Evolutionary conservation across 495 filamentous ascomycete species (phyloP), one percentile per base, ranked within the genome.

Genomic region (Daldinia concentrica): DNA sequence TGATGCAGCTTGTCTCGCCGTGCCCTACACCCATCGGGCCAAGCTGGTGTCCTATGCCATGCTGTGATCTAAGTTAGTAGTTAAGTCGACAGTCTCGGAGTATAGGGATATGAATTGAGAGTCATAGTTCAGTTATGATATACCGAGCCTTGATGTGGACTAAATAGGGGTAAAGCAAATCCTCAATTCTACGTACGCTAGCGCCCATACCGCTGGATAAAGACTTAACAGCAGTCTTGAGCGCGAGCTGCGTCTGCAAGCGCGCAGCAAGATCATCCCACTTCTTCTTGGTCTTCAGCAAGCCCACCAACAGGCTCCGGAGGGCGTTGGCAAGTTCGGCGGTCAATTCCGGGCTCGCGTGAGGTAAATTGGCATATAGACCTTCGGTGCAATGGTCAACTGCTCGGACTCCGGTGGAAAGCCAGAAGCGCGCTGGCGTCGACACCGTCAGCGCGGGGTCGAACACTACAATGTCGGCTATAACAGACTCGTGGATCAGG

Each of bases 11-110:
- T 27, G 89, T 91, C 76, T 90, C 87, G 36, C 88, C 89, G 71
- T 91, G 89, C 4, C 85, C 86, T 12, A 90, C 88, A 1, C 88
- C 89, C 7, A 90, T 73, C 0, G 88, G 88, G 9, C 89, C 89
- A 0, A 90, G 81, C 76, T 91, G 89, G 76, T 90, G 89, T 9
- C 90, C 89, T 73, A 91, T 91, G 0, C 85, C 90, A 77, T 91
- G 89, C 50, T 54, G 50, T 17, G 11, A 17, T 2, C 0, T 15
- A 54, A 30, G 15, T 54, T 11, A 48, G 43, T 48, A 19, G 17
- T 48, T 48, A 9, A 9, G 17, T 1, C 0, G 24, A 8, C 12
- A 9, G 4, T n/a, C 39, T 17, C 2, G 17, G 8, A 9, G 17
- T 12, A 0, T 1, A 2, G 8, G 17, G 17, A 3, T 22, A 2